Percentiles rank a stretch among this genome's conserved stretches.
Evolutionary conservation across 441 rosid species (phyloP).

Genomic region (Omphalea diandra): DNA sequence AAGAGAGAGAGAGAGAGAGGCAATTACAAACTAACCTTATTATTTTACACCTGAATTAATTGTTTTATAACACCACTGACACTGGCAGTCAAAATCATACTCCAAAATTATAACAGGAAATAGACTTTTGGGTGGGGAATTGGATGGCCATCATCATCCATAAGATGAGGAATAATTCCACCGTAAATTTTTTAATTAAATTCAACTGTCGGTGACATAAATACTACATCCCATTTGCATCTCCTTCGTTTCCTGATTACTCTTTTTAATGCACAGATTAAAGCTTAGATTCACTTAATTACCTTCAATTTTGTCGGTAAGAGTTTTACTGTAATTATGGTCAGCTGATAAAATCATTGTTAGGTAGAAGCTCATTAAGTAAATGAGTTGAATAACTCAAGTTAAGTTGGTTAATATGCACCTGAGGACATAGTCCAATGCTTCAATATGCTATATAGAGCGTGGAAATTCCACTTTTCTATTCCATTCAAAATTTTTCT

Average conservation of each 20-base stretch:
- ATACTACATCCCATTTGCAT: background rate
- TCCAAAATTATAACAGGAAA: background rate
- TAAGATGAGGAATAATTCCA: background rate
- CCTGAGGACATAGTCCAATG: too few species aligned
- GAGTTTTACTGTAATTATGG: too few species aligned
- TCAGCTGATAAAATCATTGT: too few species aligned
- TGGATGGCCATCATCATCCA: background rate
- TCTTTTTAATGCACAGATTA: background rate
- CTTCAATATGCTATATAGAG: too few species aligned
- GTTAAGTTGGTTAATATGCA: too few species aligned
- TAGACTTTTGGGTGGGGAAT: background rate
- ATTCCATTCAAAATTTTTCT: too few species aligned
- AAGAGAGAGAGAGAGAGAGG: background rate
- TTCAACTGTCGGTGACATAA: background rate
- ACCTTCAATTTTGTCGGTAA: too few species aligned
- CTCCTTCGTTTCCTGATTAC: background rate
- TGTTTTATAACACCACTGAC: too few species aligned
- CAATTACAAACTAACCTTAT: background rate
- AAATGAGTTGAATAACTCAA: too few species aligned
- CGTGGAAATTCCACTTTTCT: too few species aligned
- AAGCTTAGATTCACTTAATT: background rate
- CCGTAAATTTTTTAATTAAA: background rate
- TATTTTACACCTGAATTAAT: background rate
- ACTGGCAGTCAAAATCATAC: background rate
- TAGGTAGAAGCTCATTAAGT: too few species aligned